Percentiles rank a stretch among this genome's conserved stretches.
phyloP scores from a whole-genome alignment of 2,329 filamentous ascomycete genomes.

The Fusarium sp. region DNA sequence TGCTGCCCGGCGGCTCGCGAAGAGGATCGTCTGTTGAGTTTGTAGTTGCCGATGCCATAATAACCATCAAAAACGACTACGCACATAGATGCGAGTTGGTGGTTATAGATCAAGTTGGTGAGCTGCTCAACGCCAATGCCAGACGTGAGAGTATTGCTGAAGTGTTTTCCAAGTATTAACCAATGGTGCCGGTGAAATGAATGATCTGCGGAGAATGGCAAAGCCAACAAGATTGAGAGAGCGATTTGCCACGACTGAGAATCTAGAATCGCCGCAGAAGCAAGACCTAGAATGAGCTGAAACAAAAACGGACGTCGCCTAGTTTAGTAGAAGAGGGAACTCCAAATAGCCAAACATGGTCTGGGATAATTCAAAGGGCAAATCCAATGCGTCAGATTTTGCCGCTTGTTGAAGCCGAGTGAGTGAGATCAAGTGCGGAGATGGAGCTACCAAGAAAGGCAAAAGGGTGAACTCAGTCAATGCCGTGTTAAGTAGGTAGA shows the following conservation, averaged over 20 bases:
- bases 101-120: not conserved
- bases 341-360: not conserved
- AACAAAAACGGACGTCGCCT: not conserved
- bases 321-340: not conserved
- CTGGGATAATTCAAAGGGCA: not conserved
- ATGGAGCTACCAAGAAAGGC: conserved; percentile 4
- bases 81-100: conserved; percentile 15
- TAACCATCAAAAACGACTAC: conserved; percentile 3
- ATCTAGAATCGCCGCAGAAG: not conserved
- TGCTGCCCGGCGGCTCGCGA: conserved; percentile 31
- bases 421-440: conserved; percentile 24
- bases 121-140: not conserved
- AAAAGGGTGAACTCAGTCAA: not conserved
- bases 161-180: not conserved
- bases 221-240: not conserved
- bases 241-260: conserved; percentile 13
- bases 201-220: not conserved
- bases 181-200: not conserved
- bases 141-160: not conserved
- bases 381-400: conserved; percentile 22
- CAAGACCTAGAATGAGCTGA: not conserved
- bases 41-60: conserved; percentile 22
- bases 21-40: conserved; percentile 19
- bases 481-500: not conserved
- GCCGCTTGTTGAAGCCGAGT: conserved; percentile 15